Evolutionary conservation across 345 rosid species (phyloP), one percentile per base, ranked within the genome.

Genomic region (Syzygium grande): DNA sequence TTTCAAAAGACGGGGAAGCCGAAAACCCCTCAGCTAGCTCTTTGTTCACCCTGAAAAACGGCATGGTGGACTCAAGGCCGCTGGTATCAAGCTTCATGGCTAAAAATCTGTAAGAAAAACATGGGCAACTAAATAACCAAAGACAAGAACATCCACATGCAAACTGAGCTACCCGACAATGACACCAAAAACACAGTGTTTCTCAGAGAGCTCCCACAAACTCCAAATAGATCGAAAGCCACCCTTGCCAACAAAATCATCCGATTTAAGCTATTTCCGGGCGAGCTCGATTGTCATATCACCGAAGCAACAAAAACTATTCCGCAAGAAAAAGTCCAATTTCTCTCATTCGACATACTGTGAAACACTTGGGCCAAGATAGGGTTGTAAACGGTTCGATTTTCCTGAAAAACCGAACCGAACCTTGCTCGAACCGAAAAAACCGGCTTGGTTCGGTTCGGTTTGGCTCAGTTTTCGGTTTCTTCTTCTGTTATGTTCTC

Each of bases 41-140:
- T 49, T 78, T 86, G 61, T 86, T 88, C 29, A 92, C 78, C 17
- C 93, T 93, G 46, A 92, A 89, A 65, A 83, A 63, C 6, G 58
- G 84, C 63, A 92, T 93, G 55, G 92, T 90, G 7, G 93, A 93
- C 88, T 97, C 97, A n/a, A 98, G 90, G 85, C 99, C 95, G 85
- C 96, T 93, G 1, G 95, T 93, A 87, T 95, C 99, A 85, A 96
- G 93, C 96, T 95, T 96, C 99, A 98, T 94, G 59, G 49, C 89
- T 93, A 86, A 87, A 68, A 56, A 79, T 84, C 88, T 90, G 79
- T 49, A 51, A 21, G 52, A 58, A 63, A 56, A 58, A 86, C 9
- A 3, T 0, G 16, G 41, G 34, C 25, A 25, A 41, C 29, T 43
- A 14, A 41, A 34, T 19, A 25, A 86, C n/a, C 22, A 14, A 9